Percentiles rank a stretch among this genome's conserved stretches.
phyloP scores from a whole-genome alignment of 2,329 filamentous ascomycete genomes.

The Aureobasidium subglaciale region DNA sequence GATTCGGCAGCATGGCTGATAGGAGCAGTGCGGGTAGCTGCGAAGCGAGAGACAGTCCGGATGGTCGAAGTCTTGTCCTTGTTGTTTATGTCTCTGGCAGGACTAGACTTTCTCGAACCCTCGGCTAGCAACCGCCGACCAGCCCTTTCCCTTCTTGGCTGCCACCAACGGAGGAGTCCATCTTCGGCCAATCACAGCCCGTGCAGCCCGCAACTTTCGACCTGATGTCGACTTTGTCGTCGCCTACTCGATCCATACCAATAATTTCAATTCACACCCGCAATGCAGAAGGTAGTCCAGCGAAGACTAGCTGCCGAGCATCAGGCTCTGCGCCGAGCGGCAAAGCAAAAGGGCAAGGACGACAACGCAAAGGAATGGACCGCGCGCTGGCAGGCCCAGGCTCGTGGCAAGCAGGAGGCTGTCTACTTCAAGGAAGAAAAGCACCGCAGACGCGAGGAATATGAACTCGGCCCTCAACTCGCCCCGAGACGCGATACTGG shows the following conservation, averaged over 20 bases:
- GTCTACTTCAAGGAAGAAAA: constrained; percentile 39
- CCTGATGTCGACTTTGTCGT: neutral
- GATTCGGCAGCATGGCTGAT: neutral
- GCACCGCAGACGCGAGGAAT: constrained; percentile 62
- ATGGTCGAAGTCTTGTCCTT: no score
- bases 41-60: neutral
- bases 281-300: constrained; percentile 65
- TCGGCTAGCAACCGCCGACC: neutral
- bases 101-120: neutral
- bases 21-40: neutral
- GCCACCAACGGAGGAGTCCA: no score
- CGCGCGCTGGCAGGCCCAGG: constrained; percentile 22
- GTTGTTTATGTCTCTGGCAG: neutral
- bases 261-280: neutral
- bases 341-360: constrained; percentile 16
- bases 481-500: constrained; percentile 70
- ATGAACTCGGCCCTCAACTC: constrained; percentile 62
- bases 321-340: constrained; percentile 44
- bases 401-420: constrained; percentile 13
- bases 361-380: constrained; percentile 26
- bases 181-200: neutral
- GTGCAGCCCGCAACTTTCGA: neutral
- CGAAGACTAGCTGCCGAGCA: constrained; percentile 60
- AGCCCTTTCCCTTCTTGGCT: neutral
- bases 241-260: neutral